Conservation (phyloP, 768 basidiomycete species). For the Leucogyrophana mollusca region DNA sequence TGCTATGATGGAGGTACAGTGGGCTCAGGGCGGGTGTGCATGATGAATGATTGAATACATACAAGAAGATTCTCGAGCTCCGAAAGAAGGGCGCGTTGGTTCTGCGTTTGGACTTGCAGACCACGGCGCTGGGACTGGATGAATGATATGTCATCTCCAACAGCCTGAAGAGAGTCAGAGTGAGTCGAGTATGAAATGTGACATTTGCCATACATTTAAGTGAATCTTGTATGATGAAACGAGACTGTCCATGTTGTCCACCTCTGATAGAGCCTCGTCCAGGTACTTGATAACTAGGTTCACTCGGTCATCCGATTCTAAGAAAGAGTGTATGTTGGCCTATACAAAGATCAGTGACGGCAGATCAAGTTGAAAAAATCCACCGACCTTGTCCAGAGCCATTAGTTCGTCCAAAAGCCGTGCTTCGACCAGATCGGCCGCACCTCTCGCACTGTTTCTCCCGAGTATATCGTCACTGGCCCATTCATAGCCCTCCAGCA, state of each 20-base stretch:
- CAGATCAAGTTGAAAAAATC: neutral
- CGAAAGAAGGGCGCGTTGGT: constrained; percentile 79
- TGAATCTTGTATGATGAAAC: constrained; percentile 96
- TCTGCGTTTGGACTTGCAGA: constrained; percentile 95
- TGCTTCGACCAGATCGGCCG: constrained; percentile 91
- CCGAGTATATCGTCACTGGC: constrained; percentile 76
- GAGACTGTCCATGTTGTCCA: constrained; percentile 87
- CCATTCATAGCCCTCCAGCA: constrained; percentile 99
- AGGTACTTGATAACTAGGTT: constrained; percentile 81
- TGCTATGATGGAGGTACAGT: constrained; percentile 57
- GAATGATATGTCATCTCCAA: constrained; percentile 90
- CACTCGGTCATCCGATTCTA: constrained; percentile 94
- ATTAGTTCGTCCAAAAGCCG: constrained; percentile 84
- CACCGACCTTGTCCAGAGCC: constrained; percentile 86
- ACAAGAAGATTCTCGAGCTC: constrained; percentile 91
- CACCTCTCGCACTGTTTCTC: constrained; percentile 61
- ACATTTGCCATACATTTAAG: constrained; percentile 70
- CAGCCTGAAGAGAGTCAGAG: constrained; percentile 57
- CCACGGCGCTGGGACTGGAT: constrained; percentile 98
- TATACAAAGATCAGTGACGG: constrained; percentile 28
- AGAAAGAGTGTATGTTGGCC: constrained; percentile 97
- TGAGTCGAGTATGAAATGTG: neutral
- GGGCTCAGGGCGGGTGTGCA: constrained; percentile 2
- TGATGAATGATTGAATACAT: constrained; percentile 15
- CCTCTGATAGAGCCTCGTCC: constrained; percentile 84